These are phyloP conservation scores for Aspergillus brunneoviolaceus DNA, from an alignment of 2,329 filamentous ascomycete species.

Conservation along the genomic window DNA sequence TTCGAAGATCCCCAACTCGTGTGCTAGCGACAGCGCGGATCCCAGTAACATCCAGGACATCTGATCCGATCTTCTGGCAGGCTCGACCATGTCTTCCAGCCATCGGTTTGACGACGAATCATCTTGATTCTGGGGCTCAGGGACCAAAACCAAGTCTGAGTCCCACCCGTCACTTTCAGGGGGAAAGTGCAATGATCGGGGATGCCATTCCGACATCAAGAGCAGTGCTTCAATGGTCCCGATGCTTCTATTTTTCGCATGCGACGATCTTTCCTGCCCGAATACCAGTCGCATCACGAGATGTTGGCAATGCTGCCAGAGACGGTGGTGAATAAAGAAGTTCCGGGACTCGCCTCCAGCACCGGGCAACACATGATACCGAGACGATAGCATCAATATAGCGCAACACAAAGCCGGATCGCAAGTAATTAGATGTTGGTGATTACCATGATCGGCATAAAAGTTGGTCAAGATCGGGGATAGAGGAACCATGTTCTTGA, in stretches of 20 bases:
- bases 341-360: conserved; percentile 49
- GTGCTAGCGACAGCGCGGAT: conserved; percentile 53
- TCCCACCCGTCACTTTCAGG: conserved; percentile 57
- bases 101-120: conserved; percentile 42
- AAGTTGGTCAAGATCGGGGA: conserved; percentile 54
- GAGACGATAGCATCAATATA: conserved; percentile 56
- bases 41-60: conserved; percentile 63
- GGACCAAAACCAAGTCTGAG: conserved; percentile 49
- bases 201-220: conserved; percentile 58
- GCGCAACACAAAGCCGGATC: conserved; percentile 56
- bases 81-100: conserved; percentile 56
- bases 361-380: conserved; percentile 48
- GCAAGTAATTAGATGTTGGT: conserved; percentile 49
- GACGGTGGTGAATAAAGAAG: conserved; percentile 54
- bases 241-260: conserved; percentile 50
- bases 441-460: conserved; percentile 51
- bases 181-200: conserved; percentile 55
- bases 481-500: conserved; percentile 51
- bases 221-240: conserved; percentile 56
- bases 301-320: conserved; percentile 57
- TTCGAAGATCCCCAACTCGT: conserved; percentile 54
- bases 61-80: conserved; percentile 55
- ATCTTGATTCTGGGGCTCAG: conserved; percentile 34
- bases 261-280: conserved; percentile 54
- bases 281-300: conserved; percentile 55